Conservation (phyloP, 2,329 filamentous ascomycete species). For the Huntiella bhutanensis region DNA sequence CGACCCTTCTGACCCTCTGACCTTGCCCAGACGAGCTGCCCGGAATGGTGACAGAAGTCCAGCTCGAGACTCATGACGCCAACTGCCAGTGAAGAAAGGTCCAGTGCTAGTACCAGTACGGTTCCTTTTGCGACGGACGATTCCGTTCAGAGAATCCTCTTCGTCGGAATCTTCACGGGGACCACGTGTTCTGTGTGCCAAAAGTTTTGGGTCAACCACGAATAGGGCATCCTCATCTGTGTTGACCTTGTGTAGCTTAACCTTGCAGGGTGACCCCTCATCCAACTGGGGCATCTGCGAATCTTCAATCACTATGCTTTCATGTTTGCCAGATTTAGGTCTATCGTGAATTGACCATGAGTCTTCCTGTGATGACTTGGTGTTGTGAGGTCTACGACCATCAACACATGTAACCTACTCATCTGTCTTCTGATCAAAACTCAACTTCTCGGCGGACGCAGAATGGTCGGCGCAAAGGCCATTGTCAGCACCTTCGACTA, state of each 20-base stretch:
- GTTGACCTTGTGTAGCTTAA: conserved; percentile 4
- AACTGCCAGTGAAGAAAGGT: conserved; percentile 10
- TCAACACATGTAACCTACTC: no score
- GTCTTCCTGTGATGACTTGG: no score
- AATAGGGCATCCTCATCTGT: conserved; percentile 2
- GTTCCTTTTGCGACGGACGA: background rate
- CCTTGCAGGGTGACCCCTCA: conserved; percentile 3
- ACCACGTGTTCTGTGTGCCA: conserved; percentile 2
- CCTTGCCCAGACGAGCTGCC: conserved; percentile 6
- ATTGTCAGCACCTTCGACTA: no score
- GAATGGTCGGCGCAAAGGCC: no score
- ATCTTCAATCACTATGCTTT: background rate
- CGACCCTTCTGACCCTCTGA: conserved; percentile 1
- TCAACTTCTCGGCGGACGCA: no score
- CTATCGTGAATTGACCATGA: no score
- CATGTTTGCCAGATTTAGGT: background rate
- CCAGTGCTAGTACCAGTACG: conserved; percentile 8
- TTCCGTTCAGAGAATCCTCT: background rate
- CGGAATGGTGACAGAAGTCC: conserved; percentile 9
- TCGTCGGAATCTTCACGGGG: background rate
- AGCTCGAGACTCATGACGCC: conserved; percentile 8
- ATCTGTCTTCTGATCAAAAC: background rate
- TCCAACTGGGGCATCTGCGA: background rate
- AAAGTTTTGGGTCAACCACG: conserved; percentile 1
- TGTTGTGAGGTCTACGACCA: no score